Conservation (phyloP, 768 basidiomycete genomes). For the Boletellus ananiceps region DNA sequence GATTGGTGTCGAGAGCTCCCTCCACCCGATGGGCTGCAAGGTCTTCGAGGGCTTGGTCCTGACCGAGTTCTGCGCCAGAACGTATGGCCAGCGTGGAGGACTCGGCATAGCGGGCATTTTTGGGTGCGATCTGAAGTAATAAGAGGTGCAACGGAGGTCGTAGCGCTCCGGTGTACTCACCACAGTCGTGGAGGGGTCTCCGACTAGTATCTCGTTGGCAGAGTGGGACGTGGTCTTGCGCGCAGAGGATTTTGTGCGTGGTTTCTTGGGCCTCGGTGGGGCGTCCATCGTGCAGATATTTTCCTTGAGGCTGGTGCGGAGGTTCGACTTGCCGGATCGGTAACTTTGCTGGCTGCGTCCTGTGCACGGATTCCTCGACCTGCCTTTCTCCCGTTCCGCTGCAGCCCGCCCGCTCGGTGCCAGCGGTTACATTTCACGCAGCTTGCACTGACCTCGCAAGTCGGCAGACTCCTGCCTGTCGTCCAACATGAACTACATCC, state of each 20-base stretch:
- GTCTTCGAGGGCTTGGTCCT: slow-evolving; percentile 51
- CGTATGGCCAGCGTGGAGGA: slow-evolving; percentile 54
- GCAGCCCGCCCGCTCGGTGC: slow-evolving; percentile 4
- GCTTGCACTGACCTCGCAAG: slow-evolving; percentile 3
- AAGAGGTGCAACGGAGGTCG: neutral
- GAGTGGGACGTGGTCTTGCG: slow-evolving; percentile 16
- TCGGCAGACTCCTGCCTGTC: neutral
- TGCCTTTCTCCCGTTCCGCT: too few species aligned
- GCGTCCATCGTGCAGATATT: slow-evolving; percentile 35
- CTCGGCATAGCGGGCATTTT: slow-evolving; percentile 64
- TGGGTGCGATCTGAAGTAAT: slow-evolving; percentile 39
- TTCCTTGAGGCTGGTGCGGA: neutral
- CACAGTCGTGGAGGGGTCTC: slow-evolving; percentile 14
- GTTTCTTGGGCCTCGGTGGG: slow-evolving; percentile 47
- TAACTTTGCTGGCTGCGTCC: slow-evolving; percentile 1
- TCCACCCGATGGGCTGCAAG: slow-evolving; percentile 48
- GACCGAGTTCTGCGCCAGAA: slow-evolving; percentile 63
- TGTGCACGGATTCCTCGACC: too few species aligned
- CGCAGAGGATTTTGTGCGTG: slow-evolving; percentile 44
- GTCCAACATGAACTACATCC: slow-evolving; percentile 52
- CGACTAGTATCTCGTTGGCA: slow-evolving; percentile 23
- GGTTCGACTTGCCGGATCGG: slow-evolving; percentile 17
- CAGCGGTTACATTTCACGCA: neutral
- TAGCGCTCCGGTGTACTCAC: slow-evolving; percentile 12
- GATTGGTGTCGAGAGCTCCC: slow-evolving; percentile 72